phyloP scores from a whole-genome alignment of 1,139 yeast genomes.

The Yamadazyma blattariae region DNA sequence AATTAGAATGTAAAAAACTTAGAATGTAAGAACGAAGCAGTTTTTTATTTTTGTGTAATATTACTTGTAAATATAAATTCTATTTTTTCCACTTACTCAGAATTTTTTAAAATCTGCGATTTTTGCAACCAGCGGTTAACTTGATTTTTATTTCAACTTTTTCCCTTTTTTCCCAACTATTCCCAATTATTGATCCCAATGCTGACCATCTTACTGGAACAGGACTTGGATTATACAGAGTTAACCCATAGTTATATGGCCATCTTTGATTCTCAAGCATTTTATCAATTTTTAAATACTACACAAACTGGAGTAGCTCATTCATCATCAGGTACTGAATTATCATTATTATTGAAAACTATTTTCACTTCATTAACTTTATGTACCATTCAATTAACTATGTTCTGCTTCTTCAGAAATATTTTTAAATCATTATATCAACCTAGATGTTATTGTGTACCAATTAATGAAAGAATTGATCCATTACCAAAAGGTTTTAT shows the following conservation, averaged over 20 bases:
- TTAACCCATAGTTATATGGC: conserved; percentile 26
- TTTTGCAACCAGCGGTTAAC: no score
- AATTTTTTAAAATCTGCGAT: conserved; percentile 2
- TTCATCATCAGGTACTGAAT: conserved; percentile 37
- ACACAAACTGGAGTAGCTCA: conserved; percentile 59
- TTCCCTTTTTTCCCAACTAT: no score
- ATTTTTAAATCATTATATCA: conserved; percentile 52
- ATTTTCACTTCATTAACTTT: conserved; percentile 49
- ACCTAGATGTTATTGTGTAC: conserved; percentile 48
- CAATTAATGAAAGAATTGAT: conserved; percentile 34
- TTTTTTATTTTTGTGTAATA: no score
- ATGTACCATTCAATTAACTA: conserved; percentile 49
- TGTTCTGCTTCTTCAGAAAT: conserved; percentile 52
- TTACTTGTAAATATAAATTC: not conserved
- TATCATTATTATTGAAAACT: conserved; percentile 42
- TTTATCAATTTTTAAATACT: conserved; percentile 47
- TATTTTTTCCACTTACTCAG: conserved; percentile 1
- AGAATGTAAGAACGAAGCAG: no score
- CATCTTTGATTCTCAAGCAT: conserved; percentile 22
- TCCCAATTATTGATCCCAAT: no score
- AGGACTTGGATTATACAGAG: conserved; percentile 22
- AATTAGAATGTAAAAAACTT: no score
- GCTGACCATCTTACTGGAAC: conserved; percentile 20
- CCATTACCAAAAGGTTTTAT: conserved; percentile 40
- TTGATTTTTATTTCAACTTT: no score